Percentiles rank a stretch among this genome's conserved stretches.
phyloP scores from a whole-genome alignment of 176 grass and related monocot genomes.

The bread wheat (Triticum aestivum) region IWGSC_CS_RefSeq_v2.1 NC_057794.1:508583413-508583912 shows the following conservation, averaged over 20 bases:
- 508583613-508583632: slow-evolving; percentile 39
- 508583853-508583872: slow-evolving; percentile 55
- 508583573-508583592: slow-evolving; percentile 65
- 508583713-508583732: slow-evolving; percentile 49
- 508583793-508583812: slow-evolving; percentile 82
- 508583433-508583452: slow-evolving; percentile 66
- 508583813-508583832: slow-evolving; percentile 84
- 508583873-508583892: slow-evolving; percentile 20
- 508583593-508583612: slow-evolving; percentile 52
- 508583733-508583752: slow-evolving; percentile 89
- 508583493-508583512: slow-evolving; percentile 81
- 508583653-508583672: slow-evolving; percentile 20
- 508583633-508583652: slow-evolving; percentile 36
- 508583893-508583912: slow-evolving; percentile 10
- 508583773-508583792: slow-evolving; percentile 88
- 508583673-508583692: slow-evolving; percentile 18
- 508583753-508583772: slow-evolving; percentile 94
- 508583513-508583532: slow-evolving; percentile 82
- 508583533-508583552: slow-evolving; percentile 60
- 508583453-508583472: slow-evolving; percentile 50
- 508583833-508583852: slow-evolving; percentile 85
- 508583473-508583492: slow-evolving; percentile 81
- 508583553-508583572: slow-evolving; percentile 59
- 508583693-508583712: slow-evolving; percentile 28
- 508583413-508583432: slow-evolving; percentile 63